Conservation (phyloP, 345 rosid species). For the Toxicodendron radicans region DNA sequence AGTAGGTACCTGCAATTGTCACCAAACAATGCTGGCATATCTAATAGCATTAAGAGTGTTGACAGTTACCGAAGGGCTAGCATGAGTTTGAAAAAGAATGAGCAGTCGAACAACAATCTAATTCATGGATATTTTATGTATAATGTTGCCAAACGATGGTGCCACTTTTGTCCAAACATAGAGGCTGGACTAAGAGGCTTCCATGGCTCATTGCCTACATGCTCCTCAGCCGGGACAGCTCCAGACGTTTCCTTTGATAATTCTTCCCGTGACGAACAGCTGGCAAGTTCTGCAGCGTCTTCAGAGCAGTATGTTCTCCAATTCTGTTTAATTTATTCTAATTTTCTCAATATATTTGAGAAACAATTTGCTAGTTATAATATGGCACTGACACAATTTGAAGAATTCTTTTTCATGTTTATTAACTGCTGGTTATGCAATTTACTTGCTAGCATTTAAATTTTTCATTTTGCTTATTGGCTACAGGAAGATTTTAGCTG, state of each 20-base stretch:
- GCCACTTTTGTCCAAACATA: slow-evolving; percentile 25
- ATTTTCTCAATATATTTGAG: slow-evolving; percentile 1
- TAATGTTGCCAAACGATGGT: slow-evolving; percentile 54
- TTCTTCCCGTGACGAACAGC: slow-evolving; percentile 55
- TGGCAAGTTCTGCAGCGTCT: slow-evolving; percentile 40
- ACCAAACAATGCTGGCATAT: slow-evolving; percentile 25
- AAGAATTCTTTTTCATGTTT: not conserved
- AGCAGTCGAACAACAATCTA: slow-evolving; percentile 39
- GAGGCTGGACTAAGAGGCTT: slow-evolving; percentile 55
- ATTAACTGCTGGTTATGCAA: not conserved
- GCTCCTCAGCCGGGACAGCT: slow-evolving; percentile 61
- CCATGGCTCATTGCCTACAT: slow-evolving; percentile 46
- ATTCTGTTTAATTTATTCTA: slow-evolving; percentile 3
- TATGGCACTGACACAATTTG: not conserved
- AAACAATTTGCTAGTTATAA: not conserved
- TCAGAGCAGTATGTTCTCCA: slow-evolving; percentile 57
- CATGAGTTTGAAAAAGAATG: slow-evolving; percentile 58
- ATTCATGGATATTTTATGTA: slow-evolving; percentile 52
- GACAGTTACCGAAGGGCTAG: slow-evolving; percentile 46
- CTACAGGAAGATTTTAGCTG: slow-evolving; percentile 44
- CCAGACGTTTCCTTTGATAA: slow-evolving; percentile 66
- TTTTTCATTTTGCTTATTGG: not conserved
- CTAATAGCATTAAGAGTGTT: slow-evolving; percentile 30
- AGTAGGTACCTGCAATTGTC: slow-evolving; percentile 22
- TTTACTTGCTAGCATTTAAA: not conserved